Conservation (phyloP, 768 basidiomycete genomes). For the Lyophyllum shimeji region DNA sequence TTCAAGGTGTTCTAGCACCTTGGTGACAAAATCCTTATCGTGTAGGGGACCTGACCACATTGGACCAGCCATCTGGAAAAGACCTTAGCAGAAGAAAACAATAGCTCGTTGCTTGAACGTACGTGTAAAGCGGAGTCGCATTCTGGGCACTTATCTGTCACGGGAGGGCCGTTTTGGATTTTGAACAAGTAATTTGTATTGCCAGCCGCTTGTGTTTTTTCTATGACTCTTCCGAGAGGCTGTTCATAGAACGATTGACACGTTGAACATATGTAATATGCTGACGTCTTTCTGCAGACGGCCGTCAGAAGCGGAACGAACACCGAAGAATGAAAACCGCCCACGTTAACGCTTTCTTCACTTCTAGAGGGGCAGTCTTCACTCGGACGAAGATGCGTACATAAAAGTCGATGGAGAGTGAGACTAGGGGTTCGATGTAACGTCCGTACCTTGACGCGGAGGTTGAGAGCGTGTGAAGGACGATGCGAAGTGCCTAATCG, state of each 20-base stretch:
- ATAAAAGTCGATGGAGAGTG: slow-evolving; percentile 96
- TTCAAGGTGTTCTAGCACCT: slow-evolving; percentile 74
- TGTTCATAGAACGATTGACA: slow-evolving; percentile 87
- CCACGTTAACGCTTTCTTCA: slow-evolving; percentile 80
- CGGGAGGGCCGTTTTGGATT: slow-evolving; percentile 66
- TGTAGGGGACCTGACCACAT: slow-evolving; percentile 97
- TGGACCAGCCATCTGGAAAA: slow-evolving; percentile 78
- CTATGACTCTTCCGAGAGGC: slow-evolving; percentile 74
- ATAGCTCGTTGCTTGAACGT: slow-evolving; percentile 22
- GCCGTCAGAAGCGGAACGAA: slow-evolving; percentile 3
- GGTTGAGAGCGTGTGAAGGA: slow-evolving; percentile 83
- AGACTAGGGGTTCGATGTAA: slow-evolving; percentile 85
- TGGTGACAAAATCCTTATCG: slow-evolving; percentile 67
- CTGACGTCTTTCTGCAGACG: slow-evolving; percentile 72
- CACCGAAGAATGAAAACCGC: slow-evolving; percentile 21
- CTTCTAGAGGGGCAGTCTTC: slow-evolving; percentile 70
- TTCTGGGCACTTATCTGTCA: slow-evolving; percentile 71
- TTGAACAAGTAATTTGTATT: slow-evolving; percentile 68
- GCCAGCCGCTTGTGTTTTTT: slow-evolving; percentile 55
- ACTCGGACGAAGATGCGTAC: slow-evolving; percentile 88
- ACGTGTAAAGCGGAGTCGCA: slow-evolving; percentile 81
- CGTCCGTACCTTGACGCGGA: slow-evolving; percentile 92
- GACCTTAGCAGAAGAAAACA: background rate
- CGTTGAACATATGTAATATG: slow-evolving; percentile 79
- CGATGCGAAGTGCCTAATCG: slow-evolving; percentile 79